Evolutionary conservation across 495 filamentous ascomycete genomes (phyloP), one percentile per base, ranked within the genome.

Genomic region (Daldinia caldariorum): DNA sequence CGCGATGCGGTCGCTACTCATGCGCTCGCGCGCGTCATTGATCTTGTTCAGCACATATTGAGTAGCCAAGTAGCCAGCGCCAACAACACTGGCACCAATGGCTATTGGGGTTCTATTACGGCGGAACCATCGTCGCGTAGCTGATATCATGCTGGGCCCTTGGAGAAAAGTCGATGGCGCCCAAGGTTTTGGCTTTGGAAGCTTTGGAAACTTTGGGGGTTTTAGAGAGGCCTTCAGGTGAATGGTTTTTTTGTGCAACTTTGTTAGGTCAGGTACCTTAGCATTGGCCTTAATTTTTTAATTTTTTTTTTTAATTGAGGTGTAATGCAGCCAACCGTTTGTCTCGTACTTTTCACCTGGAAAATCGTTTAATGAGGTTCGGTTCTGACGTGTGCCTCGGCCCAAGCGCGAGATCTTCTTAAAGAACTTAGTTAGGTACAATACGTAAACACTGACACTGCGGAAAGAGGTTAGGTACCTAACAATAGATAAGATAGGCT

Each of bases 1-100:
- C 49, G 96, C 92, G 76, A 97, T 95, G 61, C 94, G 89, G 72
- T 98, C 96, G 79, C 91, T 92, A 77, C 89, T 95, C 92, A 97
- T 94, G 75, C 94, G 94, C 83, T 97, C 92, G 67, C 93, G 87
- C 61, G 94, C 92, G 78, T 99, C 94, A 35, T 90, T 90, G 66
- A 98, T 88, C 86, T 97, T 98, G 63, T 83, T 87, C 72, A 97
- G 69, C 58, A 97, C 88, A 90, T 97, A 99, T 81, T 96, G 91
- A 20, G 91, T 92, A 31, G 92, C 94, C 63, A 98, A 80, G 81
- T 99, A 99, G 70, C 93, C 94, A 70, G 89, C 94, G 58, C 94
- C 94, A 69, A 96, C 79, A 58, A 97, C 86, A 45, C 94, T 94
- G 65, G 91, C 87, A 68, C 92, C 92, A 77, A 98, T 89, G 73